phyloP scores from a whole-genome alignment of 2,329 filamentous ascomycete genomes.

The Monascus ruber region DNA sequence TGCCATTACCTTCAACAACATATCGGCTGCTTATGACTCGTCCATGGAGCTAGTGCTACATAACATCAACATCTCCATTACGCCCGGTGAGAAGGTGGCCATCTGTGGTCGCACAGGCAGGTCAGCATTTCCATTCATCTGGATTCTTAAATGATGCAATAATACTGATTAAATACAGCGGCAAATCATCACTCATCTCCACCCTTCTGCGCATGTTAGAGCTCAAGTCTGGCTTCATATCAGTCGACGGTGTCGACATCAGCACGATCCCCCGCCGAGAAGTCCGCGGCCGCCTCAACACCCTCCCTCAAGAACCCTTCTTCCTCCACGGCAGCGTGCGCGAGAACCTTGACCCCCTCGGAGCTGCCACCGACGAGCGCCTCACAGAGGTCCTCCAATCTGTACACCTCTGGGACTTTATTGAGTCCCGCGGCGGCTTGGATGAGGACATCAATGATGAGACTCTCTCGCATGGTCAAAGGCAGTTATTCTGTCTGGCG shows the following conservation, averaged over 20 bases:
- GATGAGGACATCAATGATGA: constrained; percentile 37
- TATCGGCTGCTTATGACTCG: constrained; percentile 29
- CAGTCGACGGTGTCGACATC: constrained; percentile 17
- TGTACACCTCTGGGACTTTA: constrained; percentile 26
- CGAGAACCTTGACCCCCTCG: not conserved
- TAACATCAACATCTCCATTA: constrained; percentile 11
- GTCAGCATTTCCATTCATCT: no score
- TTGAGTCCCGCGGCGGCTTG: constrained; percentile 29
- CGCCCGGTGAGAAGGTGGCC: constrained; percentile 17
- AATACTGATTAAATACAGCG: no score
- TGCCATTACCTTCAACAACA: constrained; percentile 23
- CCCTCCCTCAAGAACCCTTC: constrained; percentile 19
- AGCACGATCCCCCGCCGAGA: constrained; percentile 9
- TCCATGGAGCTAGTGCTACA: constrained; percentile 8
- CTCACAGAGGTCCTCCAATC: constrained; percentile 27
- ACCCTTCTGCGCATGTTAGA: constrained; percentile 18
- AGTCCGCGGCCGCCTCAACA: constrained; percentile 15
- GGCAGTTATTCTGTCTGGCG: constrained; percentile 53
- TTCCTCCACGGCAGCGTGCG: constrained; percentile 14
- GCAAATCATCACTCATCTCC: constrained; percentile 18
- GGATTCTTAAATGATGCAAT: no score
- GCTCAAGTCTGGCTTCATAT: constrained; percentile 13
- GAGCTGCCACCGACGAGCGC: not conserved
- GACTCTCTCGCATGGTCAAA: constrained; percentile 47
- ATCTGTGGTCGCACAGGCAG: constrained; percentile 20